Conservation (phyloP, 192 early-diverging fungal species). For the Entomortierella parvispora region DNA sequence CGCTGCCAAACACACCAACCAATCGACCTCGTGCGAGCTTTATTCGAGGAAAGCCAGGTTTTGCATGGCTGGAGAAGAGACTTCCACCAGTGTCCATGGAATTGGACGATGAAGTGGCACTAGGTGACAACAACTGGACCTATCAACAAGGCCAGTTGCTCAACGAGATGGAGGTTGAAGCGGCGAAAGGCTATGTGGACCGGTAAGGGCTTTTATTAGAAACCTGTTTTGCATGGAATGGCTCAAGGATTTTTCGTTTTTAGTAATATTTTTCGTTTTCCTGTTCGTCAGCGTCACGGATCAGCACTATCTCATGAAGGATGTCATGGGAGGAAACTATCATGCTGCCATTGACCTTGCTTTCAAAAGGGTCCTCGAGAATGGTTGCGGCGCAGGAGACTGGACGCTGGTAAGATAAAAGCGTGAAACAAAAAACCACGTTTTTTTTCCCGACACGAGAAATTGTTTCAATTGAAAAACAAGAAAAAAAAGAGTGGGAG, state of each 20-base stretch:
- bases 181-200: slow-evolving; percentile 40
- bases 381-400: slow-evolving; percentile 42
- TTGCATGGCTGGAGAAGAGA: slow-evolving; percentile 38
- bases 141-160: slow-evolving; percentile 23
- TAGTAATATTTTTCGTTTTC: background rate
- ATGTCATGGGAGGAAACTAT: slow-evolving; percentile 48
- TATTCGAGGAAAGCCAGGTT: slow-evolving; percentile 38
- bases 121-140: slow-evolving; percentile 3
- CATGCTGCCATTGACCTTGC: slow-evolving; percentile 34
- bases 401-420: slow-evolving; percentile 34
- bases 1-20: background rate
- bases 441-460: too few relatives aligned
- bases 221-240: background rate
- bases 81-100: slow-evolving; percentile 4
- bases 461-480: too few relatives aligned
- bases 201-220: slow-evolving; percentile 1
- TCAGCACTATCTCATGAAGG: slow-evolving; percentile 48
- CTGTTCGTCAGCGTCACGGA: slow-evolving; percentile 19
- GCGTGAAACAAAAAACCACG: too few relatives aligned
- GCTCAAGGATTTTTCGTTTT: background rate
- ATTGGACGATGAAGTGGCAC: slow-evolving; percentile 5
- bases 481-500: too few relatives aligned
- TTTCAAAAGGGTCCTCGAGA: slow-evolving; percentile 41
- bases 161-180: slow-evolving; percentile 37
- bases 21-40: slow-evolving; percentile 8